Evolutionary conservation across 805 yeast genomes (phyloP).

Genomic region (Brettanomyces sp.): DNA sequence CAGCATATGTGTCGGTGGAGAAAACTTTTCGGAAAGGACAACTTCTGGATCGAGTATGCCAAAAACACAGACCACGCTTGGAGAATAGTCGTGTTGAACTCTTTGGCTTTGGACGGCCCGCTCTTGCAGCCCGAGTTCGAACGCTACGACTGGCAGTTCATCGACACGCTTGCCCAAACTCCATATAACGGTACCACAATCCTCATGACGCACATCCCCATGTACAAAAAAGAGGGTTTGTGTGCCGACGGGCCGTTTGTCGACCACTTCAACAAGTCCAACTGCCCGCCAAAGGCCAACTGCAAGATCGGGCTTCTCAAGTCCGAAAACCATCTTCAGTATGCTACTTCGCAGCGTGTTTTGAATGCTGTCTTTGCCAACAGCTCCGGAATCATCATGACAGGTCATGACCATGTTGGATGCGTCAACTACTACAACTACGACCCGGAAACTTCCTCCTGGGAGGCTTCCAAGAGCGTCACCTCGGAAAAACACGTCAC

Average conservation of each 20-base stretch:
- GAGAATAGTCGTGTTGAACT: slow-evolving; percentile 82
- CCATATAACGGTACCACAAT: slow-evolving; percentile 72
- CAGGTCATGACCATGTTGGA: slow-evolving; percentile 97
- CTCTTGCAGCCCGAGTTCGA: slow-evolving; percentile 66
- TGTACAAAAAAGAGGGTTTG: slow-evolving; percentile 70
- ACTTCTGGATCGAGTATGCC: slow-evolving; percentile 69
- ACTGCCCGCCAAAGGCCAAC: slow-evolving; percentile 43
- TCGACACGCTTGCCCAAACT: slow-evolving; percentile 45
- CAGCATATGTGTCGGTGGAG: slow-evolving; percentile 81
- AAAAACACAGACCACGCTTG: slow-evolving; percentile 60
- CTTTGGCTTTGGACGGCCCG: slow-evolving; percentile 84
- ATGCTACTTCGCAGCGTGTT: slow-evolving; percentile 56
- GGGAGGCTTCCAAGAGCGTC: slow-evolving; percentile 49
- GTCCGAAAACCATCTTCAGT: slow-evolving; percentile 77
- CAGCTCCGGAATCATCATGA: slow-evolving; percentile 70
- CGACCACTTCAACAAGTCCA: slow-evolving; percentile 44
- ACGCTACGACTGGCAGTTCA: slow-evolving; percentile 62
- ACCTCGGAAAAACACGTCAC: slow-evolving; percentile 34
- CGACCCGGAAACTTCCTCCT: slow-evolving; percentile 30
- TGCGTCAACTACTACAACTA: slow-evolving; percentile 64
- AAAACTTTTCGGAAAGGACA: slow-evolving; percentile 72
- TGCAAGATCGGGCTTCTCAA: slow-evolving; percentile 63
- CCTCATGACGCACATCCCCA: slow-evolving; percentile 81
- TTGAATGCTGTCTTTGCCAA: slow-evolving; percentile 63
- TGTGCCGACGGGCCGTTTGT: slow-evolving; percentile 83